Percentiles rank a stretch among this genome's conserved stretches.
These are phyloP conservation scores for Eutypella sp. DNA, from an alignment of 2,329 filamentous ascomycete genomes.

Conservation along the genomic window DNA sequence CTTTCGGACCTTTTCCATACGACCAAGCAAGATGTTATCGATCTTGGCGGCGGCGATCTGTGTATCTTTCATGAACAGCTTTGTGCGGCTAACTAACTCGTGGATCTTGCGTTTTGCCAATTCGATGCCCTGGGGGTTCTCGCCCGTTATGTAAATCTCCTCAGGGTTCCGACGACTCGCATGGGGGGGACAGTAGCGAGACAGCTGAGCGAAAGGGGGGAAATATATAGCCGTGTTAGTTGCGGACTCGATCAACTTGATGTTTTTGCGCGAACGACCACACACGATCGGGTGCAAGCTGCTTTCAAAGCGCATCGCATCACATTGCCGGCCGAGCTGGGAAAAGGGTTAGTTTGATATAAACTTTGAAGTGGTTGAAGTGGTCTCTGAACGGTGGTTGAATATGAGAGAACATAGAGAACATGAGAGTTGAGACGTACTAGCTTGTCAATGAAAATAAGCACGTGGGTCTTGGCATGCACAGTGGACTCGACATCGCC, in stretches of 20 bases:
- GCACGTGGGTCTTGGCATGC: constrained; percentile 90
- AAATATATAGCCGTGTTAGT: constrained; percentile 98
- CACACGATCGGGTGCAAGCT: constrained; percentile 86
- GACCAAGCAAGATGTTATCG: constrained; percentile 84
- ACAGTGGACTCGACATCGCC: constrained; percentile 93
- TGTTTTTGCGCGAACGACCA: constrained; percentile 91
- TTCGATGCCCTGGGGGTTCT: constrained; percentile 76
- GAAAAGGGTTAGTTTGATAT: too few species aligned
- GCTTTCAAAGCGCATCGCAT: constrained; percentile 26
- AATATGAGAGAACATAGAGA: too few species aligned
- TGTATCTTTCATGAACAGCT: constrained; percentile 88
- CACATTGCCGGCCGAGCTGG: constrained; percentile 26
- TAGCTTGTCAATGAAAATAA: constrained; percentile 96
- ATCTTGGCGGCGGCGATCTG: constrained; percentile 87
- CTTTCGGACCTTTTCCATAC: constrained; percentile 94
- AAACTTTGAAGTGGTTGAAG: too few species aligned
- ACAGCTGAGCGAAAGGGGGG: constrained; percentile 87
- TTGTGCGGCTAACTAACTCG: constrained; percentile 74
- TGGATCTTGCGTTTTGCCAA: constrained; percentile 87
- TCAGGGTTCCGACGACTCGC: constrained; percentile 77
- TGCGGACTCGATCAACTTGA: constrained; percentile 93
- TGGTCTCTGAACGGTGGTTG: too few species aligned
- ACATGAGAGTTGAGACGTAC: constrained; percentile 42
- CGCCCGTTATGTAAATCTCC: constrained; percentile 93
- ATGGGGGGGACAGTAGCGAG: constrained; percentile 80